Evolutionary conservation across 2,329 filamentous ascomycete genomes (phyloP).

Genomic region (Ophiostoma populinum): DNA sequence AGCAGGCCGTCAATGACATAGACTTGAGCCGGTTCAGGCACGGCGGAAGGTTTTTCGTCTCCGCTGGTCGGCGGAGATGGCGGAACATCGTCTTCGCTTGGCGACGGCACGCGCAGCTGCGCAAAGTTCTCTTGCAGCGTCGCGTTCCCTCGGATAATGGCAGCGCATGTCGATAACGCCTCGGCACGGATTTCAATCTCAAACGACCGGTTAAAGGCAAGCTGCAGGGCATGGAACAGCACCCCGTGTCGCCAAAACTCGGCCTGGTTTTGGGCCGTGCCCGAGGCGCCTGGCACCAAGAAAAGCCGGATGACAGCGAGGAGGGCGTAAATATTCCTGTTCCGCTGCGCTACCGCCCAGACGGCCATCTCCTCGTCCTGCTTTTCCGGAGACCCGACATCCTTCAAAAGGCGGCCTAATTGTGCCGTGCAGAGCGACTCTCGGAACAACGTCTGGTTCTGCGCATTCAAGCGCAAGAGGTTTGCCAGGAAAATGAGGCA

Average conservation of each 20-base stretch:
- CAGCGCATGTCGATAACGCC: conserved; percentile 71
- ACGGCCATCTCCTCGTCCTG: conserved; percentile 43
- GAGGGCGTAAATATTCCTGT: conserved; percentile 84
- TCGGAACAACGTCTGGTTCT: conserved; percentile 86
- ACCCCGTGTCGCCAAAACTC: conserved; percentile 75
- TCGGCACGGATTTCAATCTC: conserved; percentile 68
- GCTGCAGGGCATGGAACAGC: conserved; percentile 59
- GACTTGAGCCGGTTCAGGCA: too few species aligned
- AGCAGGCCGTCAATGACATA: conserved; percentile 91
- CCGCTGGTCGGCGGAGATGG: conserved; percentile 6
- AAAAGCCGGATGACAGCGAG: conserved; percentile 78
- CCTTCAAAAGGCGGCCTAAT: conserved; percentile 50
- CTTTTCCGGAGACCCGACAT: conserved; percentile 18
- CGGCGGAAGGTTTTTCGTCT: too few species aligned
- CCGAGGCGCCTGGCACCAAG: conserved; percentile 60
- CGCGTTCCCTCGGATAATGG: conserved; percentile 69
- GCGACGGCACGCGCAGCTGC: conserved; percentile 58
- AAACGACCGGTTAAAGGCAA: conserved; percentile 60
- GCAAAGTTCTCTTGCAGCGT: conserved; percentile 78
- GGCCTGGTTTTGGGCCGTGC: conserved; percentile 67
- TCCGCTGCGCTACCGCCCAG: conserved; percentile 62
- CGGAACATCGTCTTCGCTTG: conserved; percentile 23
- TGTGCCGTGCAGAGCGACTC: conserved; percentile 71
- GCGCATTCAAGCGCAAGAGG: conserved; percentile 67
- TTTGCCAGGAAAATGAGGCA: conserved; percentile 84